Base-by-base conservation (phyloP, 345 rosid genomes). In the Citrus cavaleriei region DNA sequence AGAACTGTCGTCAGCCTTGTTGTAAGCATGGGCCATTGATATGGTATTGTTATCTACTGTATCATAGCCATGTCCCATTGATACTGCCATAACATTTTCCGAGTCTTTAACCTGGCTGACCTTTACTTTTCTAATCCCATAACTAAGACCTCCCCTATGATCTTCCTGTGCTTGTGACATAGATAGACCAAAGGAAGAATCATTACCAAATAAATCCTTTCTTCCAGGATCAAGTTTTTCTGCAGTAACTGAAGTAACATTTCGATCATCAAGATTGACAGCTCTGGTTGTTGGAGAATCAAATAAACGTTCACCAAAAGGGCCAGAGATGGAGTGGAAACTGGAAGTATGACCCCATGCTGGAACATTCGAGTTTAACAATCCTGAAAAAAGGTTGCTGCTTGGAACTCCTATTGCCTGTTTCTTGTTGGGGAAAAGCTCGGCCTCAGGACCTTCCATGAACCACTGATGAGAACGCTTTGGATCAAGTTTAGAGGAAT, bases 101-200 rank as follows among this genome's bases (percentile, higher is more conserved):
- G 83, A 59, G 65, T 89, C 90, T 80, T 84, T 89, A 28, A 84
- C 90, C 84, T 85, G 84, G 66, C 86, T 87, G 60, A 89, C 86
- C 83, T 89, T 89, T 60, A 87, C 91, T 79, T 89, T 89, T 81
- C 88, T 82, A 70, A 89, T 85, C 55, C 91, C 88, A 21, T 71
- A 81, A 76, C 79, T 82, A 70, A 87, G 62, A 21, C 84, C 81
- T 27, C 80, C 76, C 51, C 84, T 55, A 18, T 84, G 85, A 82
- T 84, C 86, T 79, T 89, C 89, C 40, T 84, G 65, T 6, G 81
- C 46, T 49, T 79, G 81, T 72, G 86, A 77, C 77, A 83, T 86
- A 5, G 91, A 87, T 79, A 89, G 78, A 75, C 87, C 82, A 81
- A 84, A 84, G 64, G 83, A 79, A 72, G 88, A 79, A 70, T 81